These are phyloP conservation scores for Cardamine chenopodiifolia DNA, from an alignment of 345 rosid species.

Conservation along the genomic window DNA sequence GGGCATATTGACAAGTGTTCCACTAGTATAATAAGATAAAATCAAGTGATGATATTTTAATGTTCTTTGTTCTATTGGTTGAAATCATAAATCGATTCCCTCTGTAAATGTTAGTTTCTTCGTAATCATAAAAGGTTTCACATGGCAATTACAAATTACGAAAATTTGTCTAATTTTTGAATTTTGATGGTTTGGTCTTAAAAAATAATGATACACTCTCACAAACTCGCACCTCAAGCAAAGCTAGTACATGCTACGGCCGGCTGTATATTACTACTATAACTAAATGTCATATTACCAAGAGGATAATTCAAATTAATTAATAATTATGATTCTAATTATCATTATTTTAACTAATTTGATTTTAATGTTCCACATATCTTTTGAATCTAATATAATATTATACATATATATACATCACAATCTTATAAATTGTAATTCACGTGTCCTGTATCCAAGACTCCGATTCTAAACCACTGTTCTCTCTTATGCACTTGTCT, in stretches of 20 bases:
- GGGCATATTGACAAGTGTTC: background rate
- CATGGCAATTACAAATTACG: constrained; percentile 4
- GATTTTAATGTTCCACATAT: background rate
- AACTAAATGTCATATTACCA: background rate
- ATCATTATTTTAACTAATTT: background rate
- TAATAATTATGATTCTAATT: background rate
- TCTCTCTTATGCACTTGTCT: constrained; percentile 76
- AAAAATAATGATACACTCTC: background rate
- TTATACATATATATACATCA: background rate
- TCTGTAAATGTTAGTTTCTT: constrained; percentile 14
- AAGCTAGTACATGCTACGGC: background rate
- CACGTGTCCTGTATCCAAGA: constrained; percentile 39
- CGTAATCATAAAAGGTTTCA: background rate
- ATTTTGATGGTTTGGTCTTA: background rate
- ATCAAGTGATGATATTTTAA: constrained; percentile 3
- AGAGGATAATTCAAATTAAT: background rate
- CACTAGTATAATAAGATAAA: constrained; percentile 8
- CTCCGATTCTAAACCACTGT: constrained; percentile 45
- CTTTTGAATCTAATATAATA: background rate
- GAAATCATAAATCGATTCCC: background rate
- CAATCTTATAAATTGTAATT: constrained; percentile 29
- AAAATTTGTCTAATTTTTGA: background rate
- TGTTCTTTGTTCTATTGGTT: constrained; percentile 14
- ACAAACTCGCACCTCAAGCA: constrained; percentile 3
- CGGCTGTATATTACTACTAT: background rate